Conservation (phyloP, 2,329 filamentous ascomycete genomes). For the Calonectria pauciramosa region DNA sequence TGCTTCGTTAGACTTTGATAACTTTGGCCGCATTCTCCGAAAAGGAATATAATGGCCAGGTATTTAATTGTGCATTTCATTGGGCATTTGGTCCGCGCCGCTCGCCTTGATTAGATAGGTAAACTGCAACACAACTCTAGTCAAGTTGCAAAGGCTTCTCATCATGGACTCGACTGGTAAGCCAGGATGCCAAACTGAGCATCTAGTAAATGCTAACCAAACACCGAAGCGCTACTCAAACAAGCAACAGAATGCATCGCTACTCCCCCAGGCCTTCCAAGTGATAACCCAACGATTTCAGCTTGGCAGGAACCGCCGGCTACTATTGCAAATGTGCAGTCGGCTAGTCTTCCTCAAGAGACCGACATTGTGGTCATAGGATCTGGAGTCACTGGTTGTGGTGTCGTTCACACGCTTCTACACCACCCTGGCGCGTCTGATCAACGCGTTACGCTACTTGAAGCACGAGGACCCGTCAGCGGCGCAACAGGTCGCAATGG, state of each 20-base stretch:
- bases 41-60: neutral
- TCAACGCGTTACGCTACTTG: slow-evolving; percentile 37
- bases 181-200: neutral
- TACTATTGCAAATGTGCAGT: slow-evolving; percentile 31
- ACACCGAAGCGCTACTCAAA: neutral
- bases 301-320: slow-evolving; percentile 23
- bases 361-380: slow-evolving; percentile 46
- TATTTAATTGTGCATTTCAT: neutral
- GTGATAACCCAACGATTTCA: slow-evolving; percentile 31
- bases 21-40: neutral
- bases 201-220: neutral
- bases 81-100: neutral
- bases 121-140: neutral
- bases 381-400: slow-evolving; percentile 45
- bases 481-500: slow-evolving; percentile 48
- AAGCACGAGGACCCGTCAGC: slow-evolving; percentile 42
- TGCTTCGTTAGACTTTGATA: neutral
- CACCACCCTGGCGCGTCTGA: slow-evolving; percentile 19
- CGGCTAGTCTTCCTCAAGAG: slow-evolving; percentile 28
- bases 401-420: slow-evolving; percentile 39
- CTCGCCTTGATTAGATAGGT: neutral
- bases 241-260: neutral
- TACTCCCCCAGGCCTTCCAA: neutral
- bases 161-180: neutral
- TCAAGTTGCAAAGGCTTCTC: neutral